A percentile compares a stretch with the other conserved stretches of the same genome.
Conservation (phyloP, 371 early-diverging fungal genomes). For the Mucor velutinosus region DNA sequence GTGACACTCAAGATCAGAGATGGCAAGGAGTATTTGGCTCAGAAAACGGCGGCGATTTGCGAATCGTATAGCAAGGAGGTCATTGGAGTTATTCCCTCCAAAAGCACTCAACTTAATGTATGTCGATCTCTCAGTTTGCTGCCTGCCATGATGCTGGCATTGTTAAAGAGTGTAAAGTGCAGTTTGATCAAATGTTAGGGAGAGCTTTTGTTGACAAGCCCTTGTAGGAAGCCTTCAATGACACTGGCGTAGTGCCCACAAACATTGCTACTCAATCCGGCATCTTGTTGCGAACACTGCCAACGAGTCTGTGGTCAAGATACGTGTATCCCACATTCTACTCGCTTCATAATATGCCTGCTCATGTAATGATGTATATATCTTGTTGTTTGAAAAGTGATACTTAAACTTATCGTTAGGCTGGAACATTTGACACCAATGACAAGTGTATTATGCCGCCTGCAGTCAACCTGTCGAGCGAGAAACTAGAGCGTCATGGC, state of each 20-base stretch:
- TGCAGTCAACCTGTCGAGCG: slow-evolving; percentile 66
- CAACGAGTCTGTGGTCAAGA: slow-evolving; percentile 54
- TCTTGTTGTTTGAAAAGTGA: too few species aligned
- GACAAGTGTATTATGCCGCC: slow-evolving; percentile 62
- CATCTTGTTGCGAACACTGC: slow-evolving; percentile 59
- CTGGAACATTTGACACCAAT: slow-evolving; percentile 36
- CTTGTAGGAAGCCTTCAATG: slow-evolving; percentile 41
- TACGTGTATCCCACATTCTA: slow-evolving; percentile 64
- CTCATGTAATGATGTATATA: slow-evolving; percentile 38
- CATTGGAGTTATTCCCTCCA: slow-evolving; percentile 49
- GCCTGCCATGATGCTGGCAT: slow-evolving; percentile 65
- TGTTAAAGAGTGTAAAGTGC: slow-evolving; percentile 60
- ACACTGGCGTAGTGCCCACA: slow-evolving; percentile 39
- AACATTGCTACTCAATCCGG: slow-evolving; percentile 62
- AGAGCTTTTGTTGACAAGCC: neutral
- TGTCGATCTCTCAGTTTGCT: slow-evolving; percentile 72
- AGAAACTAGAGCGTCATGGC: slow-evolving; percentile 74
- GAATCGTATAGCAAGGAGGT: slow-evolving; percentile 67
- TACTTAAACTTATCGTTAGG: slow-evolving; percentile 31
- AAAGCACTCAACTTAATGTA: slow-evolving; percentile 60
- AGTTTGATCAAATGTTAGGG: neutral
- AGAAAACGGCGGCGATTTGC: slow-evolving; percentile 67
- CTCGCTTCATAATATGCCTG: slow-evolving; percentile 69
- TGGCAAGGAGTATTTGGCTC: slow-evolving; percentile 73
- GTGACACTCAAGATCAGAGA: slow-evolving; percentile 72